phyloP scores from a whole-genome alignment of 352 stramenopile genomes.

The Phytophthora sansomeana region DNA sequence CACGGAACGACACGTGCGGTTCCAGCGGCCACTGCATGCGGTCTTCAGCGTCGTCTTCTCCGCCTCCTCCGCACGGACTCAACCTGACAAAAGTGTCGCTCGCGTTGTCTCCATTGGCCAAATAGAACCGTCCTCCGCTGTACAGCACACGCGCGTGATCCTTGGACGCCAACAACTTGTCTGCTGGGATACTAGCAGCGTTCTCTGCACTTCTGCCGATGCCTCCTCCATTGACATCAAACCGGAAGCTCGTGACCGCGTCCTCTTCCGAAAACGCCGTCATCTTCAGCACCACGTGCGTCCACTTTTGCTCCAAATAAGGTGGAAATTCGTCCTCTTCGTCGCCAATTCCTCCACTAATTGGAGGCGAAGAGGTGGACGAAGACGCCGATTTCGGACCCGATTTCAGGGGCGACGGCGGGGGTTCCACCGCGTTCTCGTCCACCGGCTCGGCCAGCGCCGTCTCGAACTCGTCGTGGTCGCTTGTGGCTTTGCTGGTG shows the following conservation, averaged over 20 bases:
- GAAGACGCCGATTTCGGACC: conserved; percentile 6
- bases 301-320: conserved; percentile 63
- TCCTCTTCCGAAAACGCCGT: conserved; percentile 82
- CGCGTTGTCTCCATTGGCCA: conserved; percentile 57
- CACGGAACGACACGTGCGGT: conserved; percentile 68
- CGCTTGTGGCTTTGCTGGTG: conserved; percentile 19
- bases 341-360: conserved; percentile 22
- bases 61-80: conserved; percentile 40
- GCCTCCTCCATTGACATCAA: conserved; percentile 54
- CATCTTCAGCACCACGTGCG: conserved; percentile 86
- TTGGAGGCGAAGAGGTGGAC: conserved; percentile 20
- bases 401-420: conserved; percentile 25
- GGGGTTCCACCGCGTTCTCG: conserved; percentile 19
- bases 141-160: conserved; percentile 72
- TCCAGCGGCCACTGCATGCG: conserved; percentile 86
- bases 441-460: conserved; percentile 14
- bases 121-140: conserved; percentile 68
- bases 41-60: conserved; percentile 56
- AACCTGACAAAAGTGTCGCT: conserved; percentile 80
- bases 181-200: conserved; percentile 72
- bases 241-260: conserved; percentile 76
- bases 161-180: conserved; percentile 61
- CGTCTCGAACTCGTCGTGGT: conserved; percentile 17
- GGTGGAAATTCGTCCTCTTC: conserved; percentile 28
- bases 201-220: conserved; percentile 67